These are phyloP conservation scores for Canna indica DNA, from an alignment of 176 grass and related monocot species.

Conservation along the genomic window DNA sequence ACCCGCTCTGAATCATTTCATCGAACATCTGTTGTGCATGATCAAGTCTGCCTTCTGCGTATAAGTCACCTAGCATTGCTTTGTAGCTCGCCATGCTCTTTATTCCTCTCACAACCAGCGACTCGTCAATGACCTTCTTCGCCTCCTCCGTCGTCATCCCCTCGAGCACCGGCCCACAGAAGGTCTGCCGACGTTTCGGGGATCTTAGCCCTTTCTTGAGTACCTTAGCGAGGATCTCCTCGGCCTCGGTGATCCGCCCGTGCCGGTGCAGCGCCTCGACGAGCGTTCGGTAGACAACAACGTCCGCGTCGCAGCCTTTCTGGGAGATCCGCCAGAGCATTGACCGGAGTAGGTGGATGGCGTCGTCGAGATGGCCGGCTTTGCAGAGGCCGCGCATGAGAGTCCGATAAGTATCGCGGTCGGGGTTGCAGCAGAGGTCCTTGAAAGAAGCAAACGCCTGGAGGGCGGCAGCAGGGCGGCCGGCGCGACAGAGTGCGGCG, in stretches of 20 bases:
- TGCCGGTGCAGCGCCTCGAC: conserved; percentile 44
- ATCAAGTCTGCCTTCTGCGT: conserved; percentile 35
- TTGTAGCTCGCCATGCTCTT: conserved; percentile 43
- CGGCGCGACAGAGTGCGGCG: conserved; percentile 10
- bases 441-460: conserved; percentile 51
- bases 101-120: conserved; percentile 38
- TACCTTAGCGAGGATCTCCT: conserved; percentile 56
- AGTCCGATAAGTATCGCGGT: conserved; percentile 37
- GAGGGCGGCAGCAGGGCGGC: conserved; percentile 41
- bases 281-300: conserved; percentile 47
- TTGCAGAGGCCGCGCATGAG: conserved; percentile 55
- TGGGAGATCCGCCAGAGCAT: conserved; percentile 60
- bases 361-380: conserved; percentile 57
- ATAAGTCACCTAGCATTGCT: conserved; percentile 41
- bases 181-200: conserved; percentile 32
- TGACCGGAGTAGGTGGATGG: conserved; percentile 62
- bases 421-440: conserved; percentile 37
- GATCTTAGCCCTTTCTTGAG: conserved; percentile 64
- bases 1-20: conserved; percentile 57
- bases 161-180: conserved; percentile 49
- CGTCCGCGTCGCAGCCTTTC: conserved; percentile 46
- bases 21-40: conserved; percentile 51
- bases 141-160: conserved; percentile 43
- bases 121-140: conserved; percentile 41
- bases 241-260: conserved; percentile 39